Base-by-base conservation (phyloP, 768 basidiomycete species). In the Panus rudis region DNA sequence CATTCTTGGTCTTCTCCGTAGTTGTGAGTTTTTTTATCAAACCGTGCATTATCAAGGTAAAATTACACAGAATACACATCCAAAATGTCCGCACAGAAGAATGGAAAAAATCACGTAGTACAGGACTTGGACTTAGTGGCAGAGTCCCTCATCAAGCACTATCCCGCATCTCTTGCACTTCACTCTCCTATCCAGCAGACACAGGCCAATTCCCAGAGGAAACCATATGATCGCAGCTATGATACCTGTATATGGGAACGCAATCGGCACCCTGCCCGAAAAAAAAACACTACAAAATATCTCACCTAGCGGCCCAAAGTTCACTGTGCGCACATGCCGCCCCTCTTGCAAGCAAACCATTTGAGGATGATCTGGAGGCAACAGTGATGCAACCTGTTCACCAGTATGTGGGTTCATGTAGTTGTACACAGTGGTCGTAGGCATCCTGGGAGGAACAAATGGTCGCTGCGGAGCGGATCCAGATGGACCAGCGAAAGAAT, bases 151-250 rank as follows among this genome's bases (percentile, higher is more conserved):
- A 31, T 69, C 66, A 13, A 75, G 44, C 3, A 60, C 32, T 21
- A 47, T 35, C 4, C 72, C 72, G 27, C 75, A 76, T n/a, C 72
- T 66, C 20, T 55, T 60, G 62, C 88, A 92, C 48, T 69, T 72
- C 22, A 85, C 81, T 39, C 70, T 65, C 33, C 82, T 72, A 59
- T 92, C 89, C 20, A 92, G 68, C 7, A 91, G 61, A 54, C 89
- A 92, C 4, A 84, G 64, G 2, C 79, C 85, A 28, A 92, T 71
- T 4, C 89, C 89, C 0, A 90, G 62, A 3, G 89, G 89, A 66
- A 92, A 92, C 88, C 86, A 91, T 46, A 91, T 66, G 20, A 92
- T 64, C 4, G 89, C 88, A 6, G 84, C 84, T n/a, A 92, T 63
- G 24, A 91, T 62, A 42, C 88, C 87, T 88, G 48, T 1, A 24